A percentile compares a stretch with the other conserved stretches of the same genome.
Conservation (phyloP, 1,284 basidiomycete genomes). For the Schizophyllum commune region DNA sequence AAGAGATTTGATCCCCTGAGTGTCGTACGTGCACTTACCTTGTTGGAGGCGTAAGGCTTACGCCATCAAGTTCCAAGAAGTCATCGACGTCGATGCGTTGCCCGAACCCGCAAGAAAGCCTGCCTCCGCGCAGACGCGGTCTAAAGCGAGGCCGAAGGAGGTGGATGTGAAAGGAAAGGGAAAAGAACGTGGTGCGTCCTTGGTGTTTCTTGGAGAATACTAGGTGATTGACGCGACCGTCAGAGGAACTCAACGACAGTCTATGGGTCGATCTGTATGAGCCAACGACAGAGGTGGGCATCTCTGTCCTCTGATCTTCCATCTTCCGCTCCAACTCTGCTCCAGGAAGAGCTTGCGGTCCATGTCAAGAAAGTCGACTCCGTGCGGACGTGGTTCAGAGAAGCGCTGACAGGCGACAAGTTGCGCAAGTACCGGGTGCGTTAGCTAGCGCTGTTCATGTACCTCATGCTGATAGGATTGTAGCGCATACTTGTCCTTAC, state of each 20-base stretch:
- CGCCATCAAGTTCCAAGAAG: background rate
- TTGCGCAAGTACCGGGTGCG: conserved; percentile 74
- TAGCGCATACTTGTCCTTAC: conserved; percentile 82
- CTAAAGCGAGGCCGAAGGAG: conserved; percentile 4
- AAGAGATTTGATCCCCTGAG: conserved; percentile 40
- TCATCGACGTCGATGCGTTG: conserved; percentile 12
- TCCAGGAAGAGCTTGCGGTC: conserved; percentile 76
- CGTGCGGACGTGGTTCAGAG: conserved; percentile 78
- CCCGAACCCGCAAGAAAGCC: conserved; percentile 2
- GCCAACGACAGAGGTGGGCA: conserved; percentile 56
- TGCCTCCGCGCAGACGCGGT: conserved; percentile 11
- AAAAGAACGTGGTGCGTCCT: conserved; percentile 23
- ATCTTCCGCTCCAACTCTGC: conserved; percentile 4
- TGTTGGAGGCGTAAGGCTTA: background rate
- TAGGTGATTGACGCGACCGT: background rate
- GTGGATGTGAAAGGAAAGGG: conserved; percentile 35
- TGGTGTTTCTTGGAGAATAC: background rate
- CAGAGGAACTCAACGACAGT: conserved; percentile 25
- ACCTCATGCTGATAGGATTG: background rate
- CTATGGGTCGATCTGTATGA: conserved; percentile 79
- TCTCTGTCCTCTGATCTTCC: background rate
- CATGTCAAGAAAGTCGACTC: conserved; percentile 84
- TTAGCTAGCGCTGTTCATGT: conserved; percentile 7
- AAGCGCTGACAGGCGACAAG: conserved; percentile 71
- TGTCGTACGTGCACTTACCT: conserved; percentile 28